Percentiles rank a stretch among this genome's conserved stretches.
These are phyloP conservation scores for Rhizopus arrhizus DNA, from an alignment of 371 early-diverging fungal species.

Conservation along the genomic window DNA sequence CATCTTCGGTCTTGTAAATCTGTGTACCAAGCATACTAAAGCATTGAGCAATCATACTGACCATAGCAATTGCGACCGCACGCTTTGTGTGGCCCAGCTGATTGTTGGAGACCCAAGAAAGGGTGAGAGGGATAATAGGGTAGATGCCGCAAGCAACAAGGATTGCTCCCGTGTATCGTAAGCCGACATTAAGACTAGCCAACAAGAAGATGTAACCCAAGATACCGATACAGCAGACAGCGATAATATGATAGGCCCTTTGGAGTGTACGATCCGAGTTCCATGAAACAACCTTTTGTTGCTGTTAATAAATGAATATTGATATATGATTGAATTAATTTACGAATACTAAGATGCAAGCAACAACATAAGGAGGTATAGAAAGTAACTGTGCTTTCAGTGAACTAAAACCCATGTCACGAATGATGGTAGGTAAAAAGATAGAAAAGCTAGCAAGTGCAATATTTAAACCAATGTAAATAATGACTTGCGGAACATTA, in stretches of 20 bases:
- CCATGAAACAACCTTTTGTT: slow-evolving; percentile 34
- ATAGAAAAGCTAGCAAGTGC: slow-evolving; percentile 43
- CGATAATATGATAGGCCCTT: slow-evolving; percentile 41
- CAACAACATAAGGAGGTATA: slow-evolving; percentile 44
- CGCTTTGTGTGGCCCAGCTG: slow-evolving; percentile 61
- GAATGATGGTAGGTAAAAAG: slow-evolving; percentile 45
- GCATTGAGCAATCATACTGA: slow-evolving; percentile 58
- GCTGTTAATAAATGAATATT: neutral
- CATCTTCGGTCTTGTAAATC: slow-evolving; percentile 52
- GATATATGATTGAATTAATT: slow-evolving; percentile 2
- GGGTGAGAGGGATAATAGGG: slow-evolving; percentile 53
- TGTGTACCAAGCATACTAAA: slow-evolving; percentile 63
- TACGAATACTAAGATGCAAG: slow-evolving; percentile 40
- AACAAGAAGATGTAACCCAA: slow-evolving; percentile 46
- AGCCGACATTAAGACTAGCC: slow-evolving; percentile 37
- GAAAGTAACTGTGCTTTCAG: slow-evolving; percentile 39
- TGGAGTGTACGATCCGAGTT: slow-evolving; percentile 43
- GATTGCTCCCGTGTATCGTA: slow-evolving; percentile 59
- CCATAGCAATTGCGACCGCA: slow-evolving; percentile 56
- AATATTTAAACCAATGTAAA: slow-evolving; percentile 48
- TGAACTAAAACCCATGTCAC: slow-evolving; percentile 41
- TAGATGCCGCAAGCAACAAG: slow-evolving; percentile 60
- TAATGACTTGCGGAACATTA: slow-evolving; percentile 29
- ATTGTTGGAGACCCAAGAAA: slow-evolving; percentile 64
- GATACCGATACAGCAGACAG: slow-evolving; percentile 28